A percentile compares a stretch with the other conserved stretches of the same genome.
Conservation (phyloP, 257 asterid genomes). For the Lycium ferocissimum region DNA sequence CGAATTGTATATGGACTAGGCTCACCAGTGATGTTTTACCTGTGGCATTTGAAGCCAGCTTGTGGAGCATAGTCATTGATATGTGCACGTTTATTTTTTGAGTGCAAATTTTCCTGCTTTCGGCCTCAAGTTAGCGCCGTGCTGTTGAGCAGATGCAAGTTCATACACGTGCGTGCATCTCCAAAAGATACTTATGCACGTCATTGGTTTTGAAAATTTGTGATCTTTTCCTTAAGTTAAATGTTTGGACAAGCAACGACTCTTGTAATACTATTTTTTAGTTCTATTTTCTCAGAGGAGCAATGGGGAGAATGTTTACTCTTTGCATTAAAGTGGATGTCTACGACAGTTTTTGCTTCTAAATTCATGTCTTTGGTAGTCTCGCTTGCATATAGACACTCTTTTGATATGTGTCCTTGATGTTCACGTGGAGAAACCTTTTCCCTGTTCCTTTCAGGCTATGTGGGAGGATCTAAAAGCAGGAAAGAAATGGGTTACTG, state of each 20-base stretch:
- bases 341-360: not conserved
- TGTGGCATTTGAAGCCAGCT: not conserved
- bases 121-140: not conserved
- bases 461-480: slow-evolving; percentile 90
- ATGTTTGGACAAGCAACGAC: not conserved
- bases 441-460: slow-evolving; percentile 50
- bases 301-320: not conserved
- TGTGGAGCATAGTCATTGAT: slow-evolving; percentile 14
- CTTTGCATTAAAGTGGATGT: not conserved
- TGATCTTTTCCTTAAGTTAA: not conserved
- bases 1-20: not conserved
- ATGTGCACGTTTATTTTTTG: not conserved
- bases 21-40: slow-evolving; percentile 7
- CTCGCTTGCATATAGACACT: not conserved
- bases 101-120: slow-evolving; percentile 11
- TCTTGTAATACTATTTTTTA: not conserved
- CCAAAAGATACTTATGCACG: not conserved
- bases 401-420: not conserved
- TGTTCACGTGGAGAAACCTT: slow-evolving; percentile 10
- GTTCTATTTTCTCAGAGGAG: not conserved
- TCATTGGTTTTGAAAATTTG: not conserved
- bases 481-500: slow-evolving; percentile 69
- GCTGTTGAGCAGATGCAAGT: not conserved
- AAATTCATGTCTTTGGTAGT: not conserved
- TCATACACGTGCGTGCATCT: not conserved